phyloP scores from a whole-genome alignment of 2,329 filamentous ascomycete genomes.

The Byssothecium circinans region DNA sequence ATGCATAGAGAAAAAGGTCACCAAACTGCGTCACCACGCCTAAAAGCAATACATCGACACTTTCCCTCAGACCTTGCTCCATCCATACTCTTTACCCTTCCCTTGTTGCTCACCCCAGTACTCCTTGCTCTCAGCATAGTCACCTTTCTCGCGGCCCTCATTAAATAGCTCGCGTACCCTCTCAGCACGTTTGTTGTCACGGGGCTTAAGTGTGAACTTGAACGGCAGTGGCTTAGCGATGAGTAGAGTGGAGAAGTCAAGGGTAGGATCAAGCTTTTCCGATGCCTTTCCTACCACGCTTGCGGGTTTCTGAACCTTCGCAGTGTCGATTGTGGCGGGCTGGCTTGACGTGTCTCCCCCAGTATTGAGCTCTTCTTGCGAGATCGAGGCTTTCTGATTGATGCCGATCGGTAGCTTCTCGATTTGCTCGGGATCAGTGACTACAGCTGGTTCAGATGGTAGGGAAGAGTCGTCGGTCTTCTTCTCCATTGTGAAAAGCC shows the following conservation, averaged over 20 bases:
- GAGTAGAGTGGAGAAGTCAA: slow-evolving; percentile 48
- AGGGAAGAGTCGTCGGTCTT: slow-evolving; percentile 15
- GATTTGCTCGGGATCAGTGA: slow-evolving; percentile 16
- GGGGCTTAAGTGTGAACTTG: slow-evolving; percentile 45
- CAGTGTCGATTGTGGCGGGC: slow-evolving; percentile 25
- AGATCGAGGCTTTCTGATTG: slow-evolving; percentile 41
- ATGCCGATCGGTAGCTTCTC: slow-evolving; percentile 18
- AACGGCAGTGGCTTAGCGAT: slow-evolving; percentile 52
- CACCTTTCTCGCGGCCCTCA: slow-evolving; percentile 41
- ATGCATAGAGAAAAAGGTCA: slow-evolving; percentile 15
- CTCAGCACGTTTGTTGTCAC: slow-evolving; percentile 34
- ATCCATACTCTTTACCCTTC: slow-evolving; percentile 33
- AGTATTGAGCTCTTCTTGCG: slow-evolving; percentile 40
- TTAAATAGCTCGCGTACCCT: slow-evolving; percentile 39
- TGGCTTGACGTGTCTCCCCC: slow-evolving; percentile 19
- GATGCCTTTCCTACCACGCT: slow-evolving; percentile 24
- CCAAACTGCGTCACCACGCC: background rate
- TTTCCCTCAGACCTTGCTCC: slow-evolving; percentile 37
- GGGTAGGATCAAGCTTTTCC: slow-evolving; percentile 45
- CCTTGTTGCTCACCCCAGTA: slow-evolving; percentile 47
- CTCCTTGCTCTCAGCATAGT: slow-evolving; percentile 39
- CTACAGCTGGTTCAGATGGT: slow-evolving; percentile 3
- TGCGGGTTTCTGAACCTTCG: slow-evolving; percentile 14
- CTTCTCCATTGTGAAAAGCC: slow-evolving; percentile 48
- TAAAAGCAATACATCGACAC: slow-evolving; percentile 7